These are phyloP conservation scores for Vigna angularis DNA, from an alignment of 306 rosid species.

Conservation along the genomic window DNA sequence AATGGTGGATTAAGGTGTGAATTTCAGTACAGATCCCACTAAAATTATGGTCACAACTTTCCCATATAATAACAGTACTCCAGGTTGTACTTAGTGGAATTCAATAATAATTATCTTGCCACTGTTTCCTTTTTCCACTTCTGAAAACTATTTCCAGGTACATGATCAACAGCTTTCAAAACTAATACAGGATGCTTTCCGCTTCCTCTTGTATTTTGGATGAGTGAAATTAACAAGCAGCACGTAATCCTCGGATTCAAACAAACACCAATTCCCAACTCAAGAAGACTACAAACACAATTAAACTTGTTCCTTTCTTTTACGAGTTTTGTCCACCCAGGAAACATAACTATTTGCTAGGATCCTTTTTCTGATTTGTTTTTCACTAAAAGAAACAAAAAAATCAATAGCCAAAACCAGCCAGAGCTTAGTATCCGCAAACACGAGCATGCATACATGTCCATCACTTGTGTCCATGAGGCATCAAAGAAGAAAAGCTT, in stretches of 20 bases:
- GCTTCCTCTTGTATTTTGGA: too few species aligned
- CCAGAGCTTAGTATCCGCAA: slow-evolving; percentile 5
- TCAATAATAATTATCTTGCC: slow-evolving; percentile 1
- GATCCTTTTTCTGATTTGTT: background rate
- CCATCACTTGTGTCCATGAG: slow-evolving; percentile 1
- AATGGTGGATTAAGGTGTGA: background rate
- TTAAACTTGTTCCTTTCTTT: background rate
- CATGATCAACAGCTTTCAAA: background rate
- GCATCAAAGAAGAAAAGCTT: background rate
- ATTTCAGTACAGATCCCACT: background rate
- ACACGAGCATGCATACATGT: slow-evolving; percentile 23
- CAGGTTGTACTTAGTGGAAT: background rate
- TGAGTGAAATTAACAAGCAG: background rate
- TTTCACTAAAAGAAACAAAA: background rate
- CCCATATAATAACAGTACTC: background rate
- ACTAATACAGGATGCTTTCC: background rate
- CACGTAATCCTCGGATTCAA: background rate
- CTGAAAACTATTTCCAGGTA: background rate
- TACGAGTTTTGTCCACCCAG: background rate
- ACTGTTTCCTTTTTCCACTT: background rate
- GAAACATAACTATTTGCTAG: background rate
- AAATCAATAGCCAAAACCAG: background rate
- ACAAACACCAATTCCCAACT: background rate
- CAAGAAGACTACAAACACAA: slow-evolving; percentile 3
- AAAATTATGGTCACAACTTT: background rate